Conservation (phyloP, 1,284 basidiomycete genomes). For the Naganishia sp. region DNA sequence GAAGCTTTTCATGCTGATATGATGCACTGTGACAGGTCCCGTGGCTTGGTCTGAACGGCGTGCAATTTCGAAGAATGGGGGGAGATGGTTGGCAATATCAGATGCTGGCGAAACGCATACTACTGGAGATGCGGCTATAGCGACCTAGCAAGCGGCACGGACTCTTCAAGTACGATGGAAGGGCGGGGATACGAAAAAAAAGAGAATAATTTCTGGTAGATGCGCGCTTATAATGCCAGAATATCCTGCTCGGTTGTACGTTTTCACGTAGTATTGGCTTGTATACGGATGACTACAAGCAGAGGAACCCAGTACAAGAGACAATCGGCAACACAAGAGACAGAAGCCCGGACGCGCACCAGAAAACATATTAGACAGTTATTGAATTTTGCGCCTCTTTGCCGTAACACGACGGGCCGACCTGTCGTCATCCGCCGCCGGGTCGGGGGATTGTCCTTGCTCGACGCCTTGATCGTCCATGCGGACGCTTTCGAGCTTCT, state of each 20-base stretch:
- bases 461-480: not conserved
- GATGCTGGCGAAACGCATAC: slow-evolving; percentile 88
- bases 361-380: not conserved
- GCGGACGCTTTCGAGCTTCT: not conserved
- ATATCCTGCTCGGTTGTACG: not conserved
- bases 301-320: not conserved
- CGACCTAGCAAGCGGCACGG: not conserved
- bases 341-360: not conserved
- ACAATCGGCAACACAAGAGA: not conserved
- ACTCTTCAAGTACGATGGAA: not conserved
- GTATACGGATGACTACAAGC: not conserved
- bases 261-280: not conserved
- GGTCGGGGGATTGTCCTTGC: not conserved
- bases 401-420: not conserved
- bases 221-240: not conserved
- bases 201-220: not conserved
- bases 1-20: slow-evolving; percentile 1
- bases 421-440: not conserved
- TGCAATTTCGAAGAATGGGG: slow-evolving; percentile 88
- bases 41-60: slow-evolving; percentile 87
- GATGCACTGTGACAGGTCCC: slow-evolving; percentile 67
- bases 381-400: slow-evolving; percentile 10
- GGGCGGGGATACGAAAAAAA: not conserved
- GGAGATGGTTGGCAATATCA: slow-evolving; percentile 98
- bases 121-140: slow-evolving; percentile 88